phyloP scores from a whole-genome alignment of 345 rosid species.

The Gossypium raimondii region DNA sequence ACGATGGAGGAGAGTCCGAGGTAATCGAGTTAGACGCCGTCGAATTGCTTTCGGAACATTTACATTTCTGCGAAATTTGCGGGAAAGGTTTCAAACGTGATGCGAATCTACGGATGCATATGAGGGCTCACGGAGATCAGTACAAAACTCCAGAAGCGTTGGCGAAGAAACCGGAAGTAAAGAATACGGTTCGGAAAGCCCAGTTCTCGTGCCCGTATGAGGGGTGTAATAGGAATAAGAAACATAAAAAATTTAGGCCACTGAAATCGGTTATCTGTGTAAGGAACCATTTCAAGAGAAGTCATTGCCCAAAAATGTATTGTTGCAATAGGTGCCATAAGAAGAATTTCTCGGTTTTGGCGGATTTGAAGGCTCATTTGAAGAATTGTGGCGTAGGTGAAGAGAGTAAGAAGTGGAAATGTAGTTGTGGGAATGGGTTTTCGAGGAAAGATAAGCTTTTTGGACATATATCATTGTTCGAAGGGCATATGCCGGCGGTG shows the following conservation, averaged over 20 bases:
- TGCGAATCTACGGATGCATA: constrained; percentile 73
- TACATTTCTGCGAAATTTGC: constrained; percentile 64
- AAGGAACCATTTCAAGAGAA: constrained; percentile 72
- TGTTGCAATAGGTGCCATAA: constrained; percentile 50
- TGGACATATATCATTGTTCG: constrained; percentile 66
- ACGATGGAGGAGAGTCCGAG: constrained; percentile 30
- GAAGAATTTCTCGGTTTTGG: constrained; percentile 58
- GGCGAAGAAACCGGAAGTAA: constrained; percentile 36
- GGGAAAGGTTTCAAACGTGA: constrained; percentile 79
- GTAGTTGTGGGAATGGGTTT: constrained; percentile 62
- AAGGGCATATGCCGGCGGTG: constrained; percentile 67
- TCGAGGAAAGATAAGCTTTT: constrained; percentile 73
- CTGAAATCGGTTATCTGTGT: constrained; percentile 62
- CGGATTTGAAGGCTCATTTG: constrained; percentile 63
- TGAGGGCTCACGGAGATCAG: constrained; percentile 73
- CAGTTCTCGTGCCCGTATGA: constrained; percentile 63
- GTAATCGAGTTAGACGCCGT: constrained; percentile 57
- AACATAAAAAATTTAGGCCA: constrained; percentile 47
- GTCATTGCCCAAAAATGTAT: constrained; percentile 73
- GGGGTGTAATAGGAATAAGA: constrained; percentile 62
- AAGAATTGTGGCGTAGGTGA: constrained; percentile 70
- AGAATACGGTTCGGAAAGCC: constrained; percentile 11
- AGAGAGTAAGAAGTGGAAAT: constrained; percentile 49
- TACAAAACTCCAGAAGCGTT: constrained; percentile 60
- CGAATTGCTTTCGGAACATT: constrained; percentile 57